Base-by-base conservation (phyloP, 1,284 basidiomycete species). In the Coriolopsis trogii region DNA sequence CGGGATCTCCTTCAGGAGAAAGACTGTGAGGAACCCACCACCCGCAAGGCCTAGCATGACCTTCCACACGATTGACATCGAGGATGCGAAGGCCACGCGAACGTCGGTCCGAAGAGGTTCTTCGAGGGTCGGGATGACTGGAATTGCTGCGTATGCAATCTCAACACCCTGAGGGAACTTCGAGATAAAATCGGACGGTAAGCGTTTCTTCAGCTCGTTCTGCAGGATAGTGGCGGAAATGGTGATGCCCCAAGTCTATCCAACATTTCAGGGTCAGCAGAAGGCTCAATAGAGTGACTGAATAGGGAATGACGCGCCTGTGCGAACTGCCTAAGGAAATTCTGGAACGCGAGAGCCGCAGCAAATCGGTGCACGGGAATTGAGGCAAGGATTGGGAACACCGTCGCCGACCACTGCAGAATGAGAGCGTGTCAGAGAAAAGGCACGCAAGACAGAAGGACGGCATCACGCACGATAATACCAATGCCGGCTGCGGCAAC, bases 201-300 rank as follows among this genome's bases (percentile, higher is more conserved):
- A 62, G 7, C 46, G 54, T 25, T 50, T 50, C 6, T 54, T 45
- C 3, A 71, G 67, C 43, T 63, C 52, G 43, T 65, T 69, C 49
- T 70, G 67, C 3, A 71, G 63, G 30, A 71, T 57, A 0, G 59
- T 58, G n/a, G 58, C 59, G 4, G 63, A 63, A 40, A 69, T 62
- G 8, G 63, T 62, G 31, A 70, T 39, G 28, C 69, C 70, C 67
- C 68, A 69, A 5, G 63, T 62, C 67, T 70, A 16, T 18, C 8
- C n/a, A n/a, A n/a, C n/a, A n/a, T n/a, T n/a, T n/a, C n/a, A n/a
- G 9, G 28, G 15, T 40, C 36, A 30, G 18, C 0, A 4, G 12
- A 15, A 25, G 18, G 13, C 8, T 13, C 25, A 18, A 30, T 12
- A 25, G 24, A 36, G 4, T 3, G 6, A 24, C 3, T 9, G 31